Conservation (phyloP, 768 basidiomycete genomes). For the Naganishia vishniacii region DNA sequence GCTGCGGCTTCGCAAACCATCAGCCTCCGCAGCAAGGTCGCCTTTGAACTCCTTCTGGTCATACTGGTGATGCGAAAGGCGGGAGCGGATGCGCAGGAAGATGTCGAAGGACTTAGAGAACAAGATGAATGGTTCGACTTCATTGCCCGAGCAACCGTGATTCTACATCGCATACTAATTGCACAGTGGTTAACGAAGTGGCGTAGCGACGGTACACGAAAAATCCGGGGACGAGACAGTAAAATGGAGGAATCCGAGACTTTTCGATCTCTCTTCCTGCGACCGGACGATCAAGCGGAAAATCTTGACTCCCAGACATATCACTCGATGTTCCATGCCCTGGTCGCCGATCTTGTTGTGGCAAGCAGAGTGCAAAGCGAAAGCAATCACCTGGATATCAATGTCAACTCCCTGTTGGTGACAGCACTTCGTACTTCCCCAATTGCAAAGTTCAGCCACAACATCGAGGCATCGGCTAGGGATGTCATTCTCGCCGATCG, state of each 20-base stretch:
- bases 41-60: constrained; percentile 5
- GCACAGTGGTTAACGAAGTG: constrained; percentile 10
- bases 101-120: not conserved
- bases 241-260: not conserved
- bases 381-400: not conserved
- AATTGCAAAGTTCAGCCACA: constrained; percentile 2
- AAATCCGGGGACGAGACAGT: not conserved
- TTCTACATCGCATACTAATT: constrained; percentile 1
- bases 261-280: not conserved
- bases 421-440: not conserved
- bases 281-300: not conserved
- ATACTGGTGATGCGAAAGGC: not conserved
- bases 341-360: not conserved
- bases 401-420: not conserved
- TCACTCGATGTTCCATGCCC: constrained; percentile 14
- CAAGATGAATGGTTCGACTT: constrained; percentile 14
- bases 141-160: constrained; percentile 5
- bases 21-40: constrained; percentile 10
- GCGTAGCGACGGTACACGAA: constrained; percentile 5
- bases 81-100: not conserved
- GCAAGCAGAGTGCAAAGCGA: not conserved
- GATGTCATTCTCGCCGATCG: constrained; percentile 12
- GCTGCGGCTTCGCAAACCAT: constrained; percentile 1
- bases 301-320: constrained; percentile 2
- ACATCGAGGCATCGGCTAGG: constrained; percentile 2